These are phyloP conservation scores for Inonotus obliquus DNA, from an alignment of 1,284 basidiomycete species.

Conservation along the genomic window DNA sequence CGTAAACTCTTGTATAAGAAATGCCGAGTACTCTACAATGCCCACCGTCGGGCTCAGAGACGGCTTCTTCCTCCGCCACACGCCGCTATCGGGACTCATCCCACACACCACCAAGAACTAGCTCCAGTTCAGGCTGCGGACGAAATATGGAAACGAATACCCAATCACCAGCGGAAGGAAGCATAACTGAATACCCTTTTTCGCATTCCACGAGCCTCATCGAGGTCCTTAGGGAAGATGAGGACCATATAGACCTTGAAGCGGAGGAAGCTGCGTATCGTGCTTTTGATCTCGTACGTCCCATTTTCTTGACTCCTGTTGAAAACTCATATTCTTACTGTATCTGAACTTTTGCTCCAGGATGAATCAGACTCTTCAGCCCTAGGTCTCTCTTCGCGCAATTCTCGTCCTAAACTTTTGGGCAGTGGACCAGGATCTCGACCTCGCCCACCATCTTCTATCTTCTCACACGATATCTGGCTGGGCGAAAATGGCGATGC, in stretches of 20 bases:
- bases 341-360: background rate
- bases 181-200: background rate
- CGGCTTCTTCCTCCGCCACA: background rate
- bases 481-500: conserved; percentile 53
- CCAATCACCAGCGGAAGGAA: background rate
- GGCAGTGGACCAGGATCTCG: conserved; percentile 22
- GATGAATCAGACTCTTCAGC: conserved; percentile 1
- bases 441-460: conserved; percentile 42
- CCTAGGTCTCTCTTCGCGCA: conserved; percentile 4
- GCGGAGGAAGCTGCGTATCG: conserved; percentile 12
- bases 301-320: background rate
- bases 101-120: background rate
- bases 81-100: background rate
- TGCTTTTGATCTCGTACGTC: conserved; percentile 13
- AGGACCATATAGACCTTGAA: conserved; percentile 14
- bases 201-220: conserved; percentile 3
- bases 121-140: background rate
- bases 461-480: conserved; percentile 62
- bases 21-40: background rate
- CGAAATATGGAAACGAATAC: background rate
- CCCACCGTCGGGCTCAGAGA: background rate
- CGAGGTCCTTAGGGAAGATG: conserved; percentile 15
- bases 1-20: background rate
- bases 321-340: background rate
- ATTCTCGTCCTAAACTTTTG: conserved; percentile 15